Evolutionary conservation across 2,329 filamentous ascomycete species (phyloP), one percentile per base, ranked within the genome.

Genomic region (Colletotrichum navitas): DNA sequence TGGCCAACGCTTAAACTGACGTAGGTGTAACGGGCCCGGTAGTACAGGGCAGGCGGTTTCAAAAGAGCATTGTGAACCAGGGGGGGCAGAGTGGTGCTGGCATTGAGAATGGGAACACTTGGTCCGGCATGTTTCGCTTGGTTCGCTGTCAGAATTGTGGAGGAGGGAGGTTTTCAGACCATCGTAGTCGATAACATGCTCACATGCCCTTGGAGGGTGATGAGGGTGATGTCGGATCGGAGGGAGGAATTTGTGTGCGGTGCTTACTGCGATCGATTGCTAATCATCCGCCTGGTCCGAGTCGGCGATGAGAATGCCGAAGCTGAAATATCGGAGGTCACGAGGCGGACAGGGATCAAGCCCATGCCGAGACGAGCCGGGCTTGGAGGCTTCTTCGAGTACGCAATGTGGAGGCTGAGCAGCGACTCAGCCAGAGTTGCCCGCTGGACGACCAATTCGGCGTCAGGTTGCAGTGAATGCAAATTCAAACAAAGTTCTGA

Each of bases 1-100:
- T 47, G 43, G 43, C 3, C 43, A 45, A 63, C 54, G 68, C 68
- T 71, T 68, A 68, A 58, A 54, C 32, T 41, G 58, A 68, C 60
- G 52, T 68, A 29, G 47, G 47, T 29, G 45, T 47, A 41, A 32
- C 66, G 45, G 52, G 43, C 18, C n/a, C 43, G 18, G 43, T n/a
- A n/a, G 66, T 14, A 58, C 64, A 52, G 18, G 65, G 29, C 43
- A 43, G 11, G 21, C 47, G 66, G 43, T 41, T 21, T n/a, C 21
- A 29, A 29, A n/a, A 24, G 59, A 51, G n/a, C 21, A 16, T 26
- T 54, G 36, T 55, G 34, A 54, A 34, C n/a, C 51, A 32, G 34
- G 34, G 34, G 41, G 8, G 29, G 21, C 7, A 34, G 51, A 29
- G 16, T 36, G 39, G 39, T 24, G 45, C 5, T 41, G 45, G 11